phyloP scores from a whole-genome alignment of 345 rosid genomes.

The Citrus inodora region DNA sequence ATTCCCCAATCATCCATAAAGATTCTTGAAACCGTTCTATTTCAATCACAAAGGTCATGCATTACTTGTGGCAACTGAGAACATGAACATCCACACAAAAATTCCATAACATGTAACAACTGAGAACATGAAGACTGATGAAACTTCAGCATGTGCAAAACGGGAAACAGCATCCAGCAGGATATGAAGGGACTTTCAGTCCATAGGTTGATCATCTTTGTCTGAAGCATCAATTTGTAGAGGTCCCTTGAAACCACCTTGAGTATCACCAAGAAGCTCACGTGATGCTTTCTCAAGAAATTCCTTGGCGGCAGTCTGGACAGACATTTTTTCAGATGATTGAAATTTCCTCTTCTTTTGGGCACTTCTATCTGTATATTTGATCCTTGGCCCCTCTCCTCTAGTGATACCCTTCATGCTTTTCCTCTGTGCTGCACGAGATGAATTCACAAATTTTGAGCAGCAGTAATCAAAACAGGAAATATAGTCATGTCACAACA shows the following conservation, averaged over 20 bases:
- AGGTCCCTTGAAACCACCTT: conserved; percentile 71
- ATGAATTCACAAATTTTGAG: background rate
- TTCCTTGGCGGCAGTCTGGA: conserved; percentile 70
- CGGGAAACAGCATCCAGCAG: conserved; percentile 1
- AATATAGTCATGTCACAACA: background rate
- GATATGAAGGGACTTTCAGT: conserved; percentile 11
- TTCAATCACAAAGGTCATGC: too few species aligned
- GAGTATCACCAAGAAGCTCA: conserved; percentile 62
- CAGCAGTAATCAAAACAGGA: background rate
- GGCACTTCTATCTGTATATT: conserved; percentile 32
- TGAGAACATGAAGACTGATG: background rate
- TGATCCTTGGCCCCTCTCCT: conserved; percentile 57
- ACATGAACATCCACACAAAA: background rate
- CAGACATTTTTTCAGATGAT: conserved; percentile 54
- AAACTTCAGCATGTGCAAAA: background rate
- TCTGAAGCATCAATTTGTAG: conserved; percentile 38
- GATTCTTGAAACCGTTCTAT: background rate
- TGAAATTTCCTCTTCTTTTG: conserved; percentile 79
- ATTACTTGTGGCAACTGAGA: background rate
- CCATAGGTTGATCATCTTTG: conserved; percentile 31
- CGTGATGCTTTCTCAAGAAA: conserved; percentile 91
- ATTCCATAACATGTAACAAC: background rate
- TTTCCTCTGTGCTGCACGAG: conserved; percentile 60
- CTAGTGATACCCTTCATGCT: conserved; percentile 62
- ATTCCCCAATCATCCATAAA: background rate